Evolutionary conservation across 2,329 filamentous ascomycete species (phyloP), one percentile per base, ranked within the genome.

Genomic region (Raffaelea albimanens): DNA sequence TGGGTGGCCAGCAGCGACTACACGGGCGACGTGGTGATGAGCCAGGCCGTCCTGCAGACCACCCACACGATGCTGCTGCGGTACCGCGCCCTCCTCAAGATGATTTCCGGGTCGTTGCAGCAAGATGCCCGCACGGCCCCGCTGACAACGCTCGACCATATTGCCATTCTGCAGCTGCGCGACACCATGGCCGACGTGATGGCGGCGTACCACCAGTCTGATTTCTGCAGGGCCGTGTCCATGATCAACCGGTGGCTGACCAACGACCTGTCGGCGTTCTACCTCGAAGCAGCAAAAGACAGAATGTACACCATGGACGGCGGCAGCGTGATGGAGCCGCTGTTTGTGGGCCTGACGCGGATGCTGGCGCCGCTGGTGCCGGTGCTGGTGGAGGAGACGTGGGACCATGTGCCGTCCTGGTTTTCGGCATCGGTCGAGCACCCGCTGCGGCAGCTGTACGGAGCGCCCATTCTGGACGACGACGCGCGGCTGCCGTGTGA

Each of bases 1-100:
- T 97, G 91, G 91, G 90, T 81, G 23, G 91, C 90, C 3, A 87
- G 85, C 63, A 88, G 85, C 57, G 91, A 98, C 64, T 97, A 93
- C 63, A 95, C 87, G 3, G 79, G 78, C 18, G 93, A 98, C 61
- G 82, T 97, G 5, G 75, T 84, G 7, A 83, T 98, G 53, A 87
- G 90, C 20, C 78, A 85, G 53, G 76, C 82, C 1, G 82, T 93
- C 0, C 73, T 98, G 8, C 78, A 84, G 56, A 78, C 84, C 2
- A 79, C 93, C 11, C 86, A 95, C 55, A 79, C 77, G 41, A 76
- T 80, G 2, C 67, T 97, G 21, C 75, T 90, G 64, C 96, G 95
- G 63, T 95, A 91, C 62, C 83, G 93, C 16, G 84, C 86, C 43
- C 95, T 85, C 0, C 78, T 95, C 63, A 95, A 93, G 66, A 91